Conservation (phyloP, 2,329 filamentous ascomycete species). For the Epichloe coenophiala region DNA sequence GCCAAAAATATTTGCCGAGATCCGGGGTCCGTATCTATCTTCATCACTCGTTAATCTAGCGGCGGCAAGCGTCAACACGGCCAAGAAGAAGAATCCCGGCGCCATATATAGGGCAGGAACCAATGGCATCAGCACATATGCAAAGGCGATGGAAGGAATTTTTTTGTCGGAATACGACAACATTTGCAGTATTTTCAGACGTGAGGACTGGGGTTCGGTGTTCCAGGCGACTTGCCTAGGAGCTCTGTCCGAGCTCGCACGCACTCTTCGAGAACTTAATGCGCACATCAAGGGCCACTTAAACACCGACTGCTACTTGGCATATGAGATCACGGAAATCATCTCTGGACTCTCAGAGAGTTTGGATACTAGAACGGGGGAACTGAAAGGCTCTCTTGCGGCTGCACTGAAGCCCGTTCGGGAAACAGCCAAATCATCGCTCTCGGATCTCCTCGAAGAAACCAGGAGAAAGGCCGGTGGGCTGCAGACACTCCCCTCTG, state of each 20-base stretch:
- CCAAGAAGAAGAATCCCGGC: constrained; percentile 68
- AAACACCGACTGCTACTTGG: constrained; percentile 83
- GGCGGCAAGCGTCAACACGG: constrained; percentile 69
- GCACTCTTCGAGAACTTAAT: constrained; percentile 81
- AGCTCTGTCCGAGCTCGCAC: constrained; percentile 67
- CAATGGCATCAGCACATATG: constrained; percentile 84
- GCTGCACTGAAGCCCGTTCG: constrained; percentile 80
- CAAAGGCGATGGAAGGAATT: constrained; percentile 73
- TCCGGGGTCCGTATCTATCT: constrained; percentile 76
- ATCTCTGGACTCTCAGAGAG: constrained; percentile 67
- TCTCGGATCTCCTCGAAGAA: constrained; percentile 74
- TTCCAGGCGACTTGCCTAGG: constrained; percentile 68
- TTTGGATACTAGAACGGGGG: constrained; percentile 74
- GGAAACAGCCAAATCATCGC: constrained; percentile 79
- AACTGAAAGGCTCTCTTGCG: constrained; percentile 70
- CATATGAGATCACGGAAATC: constrained; percentile 90
- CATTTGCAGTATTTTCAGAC: constrained; percentile 72
- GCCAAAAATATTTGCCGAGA: constrained; percentile 73
- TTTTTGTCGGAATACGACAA: constrained; percentile 85
- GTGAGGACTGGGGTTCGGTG: constrained; percentile 71
- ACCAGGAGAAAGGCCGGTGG: constrained; percentile 55
- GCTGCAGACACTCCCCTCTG: constrained; percentile 56
- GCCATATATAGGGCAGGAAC: constrained; percentile 78
- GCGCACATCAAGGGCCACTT: constrained; percentile 77
- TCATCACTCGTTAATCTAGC: constrained; percentile 74